Evolutionary conservation across 2,329 filamentous ascomycete genomes (phyloP).

Genomic region (Beauveria rudraprayagi): DNA sequence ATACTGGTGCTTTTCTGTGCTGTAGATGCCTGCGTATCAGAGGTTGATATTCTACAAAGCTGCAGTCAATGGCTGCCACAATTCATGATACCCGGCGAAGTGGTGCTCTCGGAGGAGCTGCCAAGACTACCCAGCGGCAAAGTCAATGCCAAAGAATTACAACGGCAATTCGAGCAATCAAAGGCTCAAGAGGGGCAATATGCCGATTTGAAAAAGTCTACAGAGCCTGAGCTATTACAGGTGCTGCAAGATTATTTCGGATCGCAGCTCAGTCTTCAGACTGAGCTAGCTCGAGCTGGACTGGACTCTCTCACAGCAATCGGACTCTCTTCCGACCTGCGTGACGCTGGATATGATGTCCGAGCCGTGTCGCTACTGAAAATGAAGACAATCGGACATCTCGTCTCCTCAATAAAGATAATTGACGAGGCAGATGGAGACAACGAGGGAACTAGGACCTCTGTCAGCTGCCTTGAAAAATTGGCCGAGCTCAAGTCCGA

Average conservation of each 20-base stretch:
- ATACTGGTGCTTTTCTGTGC: constrained; percentile 70
- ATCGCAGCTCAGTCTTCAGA: background rate
- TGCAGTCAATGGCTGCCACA: constrained; percentile 70
- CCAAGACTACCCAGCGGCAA: constrained; percentile 79
- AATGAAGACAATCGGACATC: constrained; percentile 33
- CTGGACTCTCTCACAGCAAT: constrained; percentile 48
- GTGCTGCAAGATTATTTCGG: constrained; percentile 33
- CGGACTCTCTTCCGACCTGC: constrained; percentile 53
- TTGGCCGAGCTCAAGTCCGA: background rate
- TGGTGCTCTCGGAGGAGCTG: constrained; percentile 56
- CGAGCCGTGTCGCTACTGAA: constrained; percentile 55
- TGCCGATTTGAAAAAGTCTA: background rate
- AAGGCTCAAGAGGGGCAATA: background rate
- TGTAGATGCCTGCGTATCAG: constrained; percentile 29
- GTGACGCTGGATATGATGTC: constrained; percentile 45
- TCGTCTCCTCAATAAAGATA: constrained; percentile 9
- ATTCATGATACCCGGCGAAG: constrained; percentile 75
- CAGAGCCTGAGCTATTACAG: background rate
- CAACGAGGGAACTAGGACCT: background rate
- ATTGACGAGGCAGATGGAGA: constrained; percentile 8
- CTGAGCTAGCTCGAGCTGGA: background rate
- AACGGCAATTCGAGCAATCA: constrained; percentile 35
- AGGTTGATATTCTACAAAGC: constrained; percentile 41
- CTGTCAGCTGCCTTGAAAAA: background rate
- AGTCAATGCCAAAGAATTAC: constrained; percentile 60